Evolutionary conservation across 2,329 filamentous ascomycete species (phyloP), one percentile per base, ranked within the genome.

Genomic region (Harringtonia lauricola): DNA sequence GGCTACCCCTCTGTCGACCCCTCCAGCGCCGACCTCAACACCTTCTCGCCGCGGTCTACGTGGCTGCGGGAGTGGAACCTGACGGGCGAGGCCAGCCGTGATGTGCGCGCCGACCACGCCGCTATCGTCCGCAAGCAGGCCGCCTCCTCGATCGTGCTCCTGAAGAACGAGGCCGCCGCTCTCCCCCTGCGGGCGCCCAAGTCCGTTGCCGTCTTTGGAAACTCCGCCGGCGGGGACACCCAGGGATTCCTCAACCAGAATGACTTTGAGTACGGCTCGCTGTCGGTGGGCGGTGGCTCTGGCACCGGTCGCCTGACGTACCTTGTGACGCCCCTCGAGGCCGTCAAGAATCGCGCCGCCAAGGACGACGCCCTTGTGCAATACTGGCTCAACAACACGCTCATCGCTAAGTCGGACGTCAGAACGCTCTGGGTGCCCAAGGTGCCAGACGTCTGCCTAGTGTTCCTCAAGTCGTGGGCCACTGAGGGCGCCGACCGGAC

Each of bases 401-500:
- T 41, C 8, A 24, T 41, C 15, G 39, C 39, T 31, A 21, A 17
- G 26, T n/a, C 30, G 21, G 31, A 35, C 39, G 22, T 41, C 14
- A 12, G 19, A n/a, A 35, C 19, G 17, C 39, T 41, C 19, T 60
- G 43, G 21, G 76, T 74, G 52, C 59, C 80, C 49, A 58, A 68
- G 4, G 67, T 76, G 1, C 76, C 83, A 36, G 80, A 89, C 50
- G 63, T 92, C 5, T 92, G 87, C 45, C 71, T 95, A 39, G 86
- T 90, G 1, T 94, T 94, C 55, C 80, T 79, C 24, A 90, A 85
- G 49, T 78, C 86, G 1, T 83, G 90, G 58, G 72, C 82, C 1
- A 88, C 88, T 0, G 89, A 95, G 64, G 87, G 87, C 9, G 87
- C 86, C 26, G 89, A 95, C 59, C 76, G 89, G 4, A 86, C 85